Evolutionary conservation across 176 grass and related monocot genomes (phyloP), one percentile per base, ranked within the genome.

Genomic region (Dendrocalamus sinicus): DNA sequence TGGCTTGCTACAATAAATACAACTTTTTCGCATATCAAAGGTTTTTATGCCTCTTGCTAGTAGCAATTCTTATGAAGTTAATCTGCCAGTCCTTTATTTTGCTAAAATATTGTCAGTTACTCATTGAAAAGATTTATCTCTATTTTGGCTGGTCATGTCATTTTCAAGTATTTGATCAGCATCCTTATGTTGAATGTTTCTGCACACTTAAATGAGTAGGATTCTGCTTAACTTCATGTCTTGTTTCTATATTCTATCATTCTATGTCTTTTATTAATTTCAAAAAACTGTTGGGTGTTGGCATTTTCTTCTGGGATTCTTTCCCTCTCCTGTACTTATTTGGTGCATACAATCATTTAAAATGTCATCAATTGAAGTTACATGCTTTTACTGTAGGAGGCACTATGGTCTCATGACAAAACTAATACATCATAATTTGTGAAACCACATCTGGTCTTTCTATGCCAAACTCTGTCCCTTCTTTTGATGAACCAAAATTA

Each of bases 1-100:
- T 99, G 94, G 97, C 58, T 99, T 45, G 87, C 92, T 88, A 92
- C 97, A 65, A 90, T 99, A 79, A 99, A 99, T 84, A 73, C 92
- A 73, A 93, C 94, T n/a, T 99, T 99, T 91, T 88, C 61, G 6
- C 97, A 99, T 53, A 87, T 99, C 67, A 94, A 99, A 99, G 97
- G 94, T 92, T 80, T 74, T 9, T 26, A 37, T 74, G 5, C 48
- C 48, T 87, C 20, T 70, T 70, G 55, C 75, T 45, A 46, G 41
- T 68, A 10, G 8, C 24, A 20, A 41, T 67, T 72, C 11, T 67
- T 90, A 60, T 41, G 8, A 87, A 41, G 12, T 68, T 79, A 74
- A 52, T 86, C 58, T 79, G 15, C 8, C 11, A 14, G 32, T 28
- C 17, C 22, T 64, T 54, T 54, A 54, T 54, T 54, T 2, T 54